Conservation (phyloP, 2,329 filamentous ascomycete genomes). For the Colletotrichum chlorophyti region DNA sequence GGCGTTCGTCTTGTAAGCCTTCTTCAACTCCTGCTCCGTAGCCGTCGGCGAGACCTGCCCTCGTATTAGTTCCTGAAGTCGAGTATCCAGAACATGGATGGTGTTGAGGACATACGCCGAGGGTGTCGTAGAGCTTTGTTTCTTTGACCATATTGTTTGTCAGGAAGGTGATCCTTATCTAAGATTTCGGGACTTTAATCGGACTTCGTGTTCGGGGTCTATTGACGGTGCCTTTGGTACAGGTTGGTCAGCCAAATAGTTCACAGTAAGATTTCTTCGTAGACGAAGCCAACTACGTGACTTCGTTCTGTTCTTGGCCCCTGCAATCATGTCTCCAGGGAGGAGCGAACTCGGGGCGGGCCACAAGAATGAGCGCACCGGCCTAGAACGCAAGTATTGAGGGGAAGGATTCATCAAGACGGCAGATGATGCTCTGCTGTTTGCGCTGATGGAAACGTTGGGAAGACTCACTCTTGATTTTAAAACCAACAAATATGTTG, state of each 20-base stretch:
- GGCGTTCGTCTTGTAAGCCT: conserved; percentile 84
- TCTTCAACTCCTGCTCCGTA: conserved; percentile 87
- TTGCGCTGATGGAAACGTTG: background rate
- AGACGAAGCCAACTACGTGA: too few species aligned
- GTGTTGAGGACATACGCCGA: conserved; percentile 67
- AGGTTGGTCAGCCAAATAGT: conserved; percentile 7
- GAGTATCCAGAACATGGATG: too few species aligned
- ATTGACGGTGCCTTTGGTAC: conserved; percentile 11
- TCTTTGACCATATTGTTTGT: conserved; percentile 73
- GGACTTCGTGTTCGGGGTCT: conserved; percentile 6
- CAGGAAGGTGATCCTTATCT: conserved; percentile 17
- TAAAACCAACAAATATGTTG: conserved; percentile 3
- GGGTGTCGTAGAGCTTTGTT: conserved; percentile 78
- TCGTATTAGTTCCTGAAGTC: background rate
- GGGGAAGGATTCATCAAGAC: background rate
- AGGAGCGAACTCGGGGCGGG: background rate
- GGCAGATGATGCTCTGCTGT: too few species aligned
- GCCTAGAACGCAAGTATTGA: background rate
- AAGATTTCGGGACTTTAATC: conserved; percentile 6
- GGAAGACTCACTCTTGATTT: conserved; percentile 6
- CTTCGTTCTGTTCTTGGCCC: too few species aligned
- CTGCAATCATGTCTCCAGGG: too few species aligned
- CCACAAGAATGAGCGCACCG: background rate
- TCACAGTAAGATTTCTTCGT: too few species aligned
- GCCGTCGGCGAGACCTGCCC: conserved; percentile 77